Base-by-base conservation (phyloP, 805 yeast genomes). In the Millerozyma miso region DNA sequence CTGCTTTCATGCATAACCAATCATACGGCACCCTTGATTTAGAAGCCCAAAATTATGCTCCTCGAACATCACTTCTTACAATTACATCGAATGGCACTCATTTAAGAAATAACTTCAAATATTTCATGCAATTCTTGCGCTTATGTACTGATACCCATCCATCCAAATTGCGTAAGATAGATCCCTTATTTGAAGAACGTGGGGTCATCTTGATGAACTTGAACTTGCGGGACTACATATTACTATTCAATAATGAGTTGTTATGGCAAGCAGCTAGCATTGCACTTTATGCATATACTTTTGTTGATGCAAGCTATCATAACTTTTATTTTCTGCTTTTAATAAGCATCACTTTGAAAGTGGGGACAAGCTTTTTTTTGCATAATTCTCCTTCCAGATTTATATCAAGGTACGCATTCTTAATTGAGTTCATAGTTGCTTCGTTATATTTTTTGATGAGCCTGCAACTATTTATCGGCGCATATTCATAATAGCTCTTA, bases 161-260 rank as follows among this genome's bases (percentile, higher is more conserved):
- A 26, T 60, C 50, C 44, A 52, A 51, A 38, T 46, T 53, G 10
- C 50, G 58, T 35, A 32, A 42, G 45, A 50, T 54, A 32, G 66
- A 62, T 46, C 63, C 64, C 5, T 38, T 50, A 20, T 63, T 60
- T 48, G 53, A 48, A 35, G 44, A 45, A 33, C 60, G 50, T 41
- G 58, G 58, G 10, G 38, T 46, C 7, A 36, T 60, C 20, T 33
- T 45, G 10, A 37, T 48, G 3, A 54, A 56, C n/a, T 47, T 59
- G 38, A 37, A 41, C 2, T 29, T 23, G 19, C 14, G 13, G 16
- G 19, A 20, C 7, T 42, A 37, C 16, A n/a, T 45, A 31, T 13
- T 46, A 2, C 19, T 33, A 4, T 46, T 50, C 37, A 12, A 48
- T 7, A 55, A 50, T 41, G 36, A 34, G n/a, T 15, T 56, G 7